Evolutionary conservation across 148 eudicot species (phyloP), one percentile per base, ranked within the genome.

Genomic region (Camellia sinensis): DNA sequence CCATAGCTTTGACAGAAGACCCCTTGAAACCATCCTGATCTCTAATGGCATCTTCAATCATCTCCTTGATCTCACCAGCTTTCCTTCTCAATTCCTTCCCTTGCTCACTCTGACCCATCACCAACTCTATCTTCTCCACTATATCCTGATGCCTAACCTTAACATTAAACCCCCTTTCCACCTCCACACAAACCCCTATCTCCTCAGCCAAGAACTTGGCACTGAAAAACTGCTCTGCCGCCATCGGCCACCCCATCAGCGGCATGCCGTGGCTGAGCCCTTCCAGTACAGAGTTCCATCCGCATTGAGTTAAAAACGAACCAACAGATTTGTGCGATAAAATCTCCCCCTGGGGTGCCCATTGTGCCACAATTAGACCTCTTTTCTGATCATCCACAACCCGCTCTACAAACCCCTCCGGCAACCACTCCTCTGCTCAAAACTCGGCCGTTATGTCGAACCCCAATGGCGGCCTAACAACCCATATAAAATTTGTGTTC

Each of bases 211-310:
- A 56, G 46, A 84, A 73, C 85, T 87, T 90, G 15, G 82, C 83
- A 78, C 85, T 89, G 75, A 80, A 87, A 73, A 90, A 89, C 74
- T 90, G 93, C 81, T 90, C 93, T 0, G 83, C 91, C 0, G 37
- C 37, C 37, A 29, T 29, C 37, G 37, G 37, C 37, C 37, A 29
- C 37, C 37, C 37, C 37, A 29, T 65, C 10, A 90, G 10, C 43
- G 90, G 86, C 72, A 90, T 87, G 4, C 91, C 91, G 19, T 70
- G 48, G 48, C 84, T 77, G 6, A 90, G 84, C 3, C 87, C 75
- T 78, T 90, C 91, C 12, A 90, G 82, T 2, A 83, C 83, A 7
- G 93, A 90, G 61, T 90, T 90, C 93, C 91, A 90, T 15, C 93
- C 91, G 15, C 90, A 88, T 18, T 90, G 91, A 45, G 85, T 88